phyloP scores from a whole-genome alignment of 441 rosid genomes.

The Gossypium davidsonii region DNA sequence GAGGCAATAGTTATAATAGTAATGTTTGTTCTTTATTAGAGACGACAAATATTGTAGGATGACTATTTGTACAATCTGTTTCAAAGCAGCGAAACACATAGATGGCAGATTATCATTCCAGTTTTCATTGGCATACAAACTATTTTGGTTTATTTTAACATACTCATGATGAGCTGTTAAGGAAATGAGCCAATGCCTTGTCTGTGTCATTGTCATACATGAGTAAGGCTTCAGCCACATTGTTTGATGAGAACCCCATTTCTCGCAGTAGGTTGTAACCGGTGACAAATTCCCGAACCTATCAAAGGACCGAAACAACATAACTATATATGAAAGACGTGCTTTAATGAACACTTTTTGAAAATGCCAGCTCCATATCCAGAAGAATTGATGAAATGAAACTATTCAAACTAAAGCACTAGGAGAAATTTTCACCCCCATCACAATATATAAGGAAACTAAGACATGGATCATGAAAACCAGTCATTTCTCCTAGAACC shows the following conservation, averaged over 20 bases:
- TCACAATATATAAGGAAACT: background rate
- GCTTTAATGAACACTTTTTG: background rate
- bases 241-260: constrained; percentile 78
- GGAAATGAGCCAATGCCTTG: constrained; percentile 72
- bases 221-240: constrained; percentile 56
- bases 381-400: background rate
- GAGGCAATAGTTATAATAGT: background rate
- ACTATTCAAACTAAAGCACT: background rate
- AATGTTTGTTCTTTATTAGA: background rate
- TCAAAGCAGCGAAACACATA: background rate
- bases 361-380: background rate
- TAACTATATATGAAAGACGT: background rate
- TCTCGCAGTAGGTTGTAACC: constrained; percentile 55
- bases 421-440: background rate
- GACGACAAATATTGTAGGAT: background rate
- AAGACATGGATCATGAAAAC: background rate
- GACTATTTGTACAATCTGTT: background rate
- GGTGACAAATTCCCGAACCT: constrained; percentile 70
- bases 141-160: background rate
- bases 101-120: background rate
- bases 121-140: background rate
- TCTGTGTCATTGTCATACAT: constrained; percentile 69
- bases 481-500: background rate
- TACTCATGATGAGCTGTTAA: constrained; percentile 40
- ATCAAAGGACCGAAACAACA: background rate